Evolutionary conservation across 805 yeast genomes (phyloP).

Genomic region (Myxozyma monticola): DNA sequence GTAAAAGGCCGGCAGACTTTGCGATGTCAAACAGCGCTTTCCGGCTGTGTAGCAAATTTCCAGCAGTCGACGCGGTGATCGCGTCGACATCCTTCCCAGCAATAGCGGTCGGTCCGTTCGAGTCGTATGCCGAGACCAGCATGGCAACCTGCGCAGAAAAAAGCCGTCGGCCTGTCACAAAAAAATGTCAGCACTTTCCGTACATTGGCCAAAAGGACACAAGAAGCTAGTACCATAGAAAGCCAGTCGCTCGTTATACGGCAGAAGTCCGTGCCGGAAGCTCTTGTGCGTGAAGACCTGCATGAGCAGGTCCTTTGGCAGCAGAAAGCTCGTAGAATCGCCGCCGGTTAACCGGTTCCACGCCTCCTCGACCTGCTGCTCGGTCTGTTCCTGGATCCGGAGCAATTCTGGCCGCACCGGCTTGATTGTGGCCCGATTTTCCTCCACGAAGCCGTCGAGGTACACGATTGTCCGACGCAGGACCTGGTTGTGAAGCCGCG

Average conservation of each 20-base stretch:
- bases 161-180: constrained; percentile 16
- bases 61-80: constrained; percentile 10
- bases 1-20: constrained; percentile 10
- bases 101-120: constrained; percentile 13
- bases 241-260: constrained; percentile 83
- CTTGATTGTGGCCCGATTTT: constrained; percentile 6
- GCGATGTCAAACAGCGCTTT: constrained; percentile 10
- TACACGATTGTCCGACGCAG: constrained; percentile 12
- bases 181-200: not conserved
- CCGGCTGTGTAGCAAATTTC: constrained; percentile 15
- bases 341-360: constrained; percentile 20
- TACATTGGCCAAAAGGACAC: no score
- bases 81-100: constrained; percentile 23
- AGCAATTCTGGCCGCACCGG: constrained; percentile 5
- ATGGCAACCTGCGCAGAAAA: constrained; percentile 19
- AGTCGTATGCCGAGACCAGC: constrained; percentile 4
- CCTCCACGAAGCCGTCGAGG: constrained; percentile 13
- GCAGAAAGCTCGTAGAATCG: constrained; percentile 44
- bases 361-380: constrained; percentile 7
- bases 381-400: not conserved
- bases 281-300: constrained; percentile 93
- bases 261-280: constrained; percentile 86
- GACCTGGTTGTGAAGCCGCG: not conserved
- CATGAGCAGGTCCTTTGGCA: constrained; percentile 62
- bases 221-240: constrained; percentile 43